Evolutionary conservation across 1,139 yeast genomes (phyloP), one percentile per base, ranked within the genome.

Genomic region (Saccharomyces uvarum): DNA sequence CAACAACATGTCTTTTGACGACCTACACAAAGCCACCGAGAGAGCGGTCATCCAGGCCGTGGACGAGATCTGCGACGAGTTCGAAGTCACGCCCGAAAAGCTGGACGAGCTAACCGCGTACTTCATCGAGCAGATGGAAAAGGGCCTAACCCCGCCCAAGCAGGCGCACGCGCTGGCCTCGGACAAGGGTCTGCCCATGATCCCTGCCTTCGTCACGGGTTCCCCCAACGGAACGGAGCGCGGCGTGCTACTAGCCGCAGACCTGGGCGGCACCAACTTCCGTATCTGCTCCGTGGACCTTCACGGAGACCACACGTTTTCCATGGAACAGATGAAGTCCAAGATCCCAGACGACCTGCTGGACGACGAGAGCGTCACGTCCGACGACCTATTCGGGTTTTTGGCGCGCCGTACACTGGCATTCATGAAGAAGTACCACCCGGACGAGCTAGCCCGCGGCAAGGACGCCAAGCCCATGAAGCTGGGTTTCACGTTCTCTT

Each of bases 401-500:
- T 75, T 91, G 63, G 96, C 97, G n/a, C 72, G 75, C 33, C 83
- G 85, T 64, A 79, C 89, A 52, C 74, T 77, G 51, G 72, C 71
- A 3, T 91, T 91, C 68, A 74, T 91, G 61, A 70, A 74, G 33
- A 79, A 79, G 60, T 83, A 85, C 66, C 96, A 88, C 68, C 68
- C 71, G 4, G 83, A 79, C 51, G 69, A 57, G 29, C 48, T 62
- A 46, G 65, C 57, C 13, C 63, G 52, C 11, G 52, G 61, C 51
- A 58, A 65, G 2, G 64, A 66, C 4, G 64, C 68, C 11, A 70
- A 68, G 27, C 64, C 69, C 19, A 77, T 86, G 67, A 87, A 86
- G 66, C 72, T 91, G 73, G 97, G 98, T 1, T 89, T 91, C 73
- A 90, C 97, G 1, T 91, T 91, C 67, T 84, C 95, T 13, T 91